These are phyloP conservation scores for Phoenix dactylifera DNA, from an alignment of 176 grass and related monocot genomes.

Conservation along the genomic window DNA sequence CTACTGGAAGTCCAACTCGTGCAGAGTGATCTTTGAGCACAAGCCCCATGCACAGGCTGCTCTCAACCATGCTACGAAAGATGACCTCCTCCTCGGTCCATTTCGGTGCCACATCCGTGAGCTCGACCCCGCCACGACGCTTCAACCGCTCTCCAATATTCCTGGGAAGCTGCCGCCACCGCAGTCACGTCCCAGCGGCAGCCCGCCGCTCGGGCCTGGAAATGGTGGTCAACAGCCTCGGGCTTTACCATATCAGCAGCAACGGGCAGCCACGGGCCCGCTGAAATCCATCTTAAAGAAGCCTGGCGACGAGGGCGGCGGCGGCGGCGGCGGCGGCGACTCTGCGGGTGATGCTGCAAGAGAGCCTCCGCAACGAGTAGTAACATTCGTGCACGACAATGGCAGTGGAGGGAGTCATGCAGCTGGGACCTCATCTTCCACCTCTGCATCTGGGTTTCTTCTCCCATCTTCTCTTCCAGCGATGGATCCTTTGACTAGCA, in stretches of 20 bases:
- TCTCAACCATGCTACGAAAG: constrained; percentile 42
- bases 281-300: constrained; percentile 83
- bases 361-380: constrained; percentile 41
- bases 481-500: constrained; percentile 3
- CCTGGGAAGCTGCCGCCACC: background rate
- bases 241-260: constrained; percentile 19
- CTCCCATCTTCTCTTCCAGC: background rate
- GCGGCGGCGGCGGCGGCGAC: background rate
- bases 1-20: constrained; percentile 88
- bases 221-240: constrained; percentile 15
- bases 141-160: no score
- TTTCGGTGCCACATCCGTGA: constrained; percentile 48
- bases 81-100: constrained; percentile 54
- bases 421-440: background rate
- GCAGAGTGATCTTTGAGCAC: constrained; percentile 76
- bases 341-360: background rate
- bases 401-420: background rate
- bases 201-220: constrained; percentile 31
- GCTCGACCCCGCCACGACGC: constrained; percentile 16
- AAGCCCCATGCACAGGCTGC: constrained; percentile 51
- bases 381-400: constrained; percentile 34
- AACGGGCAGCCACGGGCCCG: background rate
- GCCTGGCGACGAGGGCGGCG: constrained; percentile 26
- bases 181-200: constrained; percentile 34
- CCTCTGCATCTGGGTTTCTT: no score